Conservation (phyloP, 768 basidiomycete species). For the Omphalotus guepiniiformis region DNA sequence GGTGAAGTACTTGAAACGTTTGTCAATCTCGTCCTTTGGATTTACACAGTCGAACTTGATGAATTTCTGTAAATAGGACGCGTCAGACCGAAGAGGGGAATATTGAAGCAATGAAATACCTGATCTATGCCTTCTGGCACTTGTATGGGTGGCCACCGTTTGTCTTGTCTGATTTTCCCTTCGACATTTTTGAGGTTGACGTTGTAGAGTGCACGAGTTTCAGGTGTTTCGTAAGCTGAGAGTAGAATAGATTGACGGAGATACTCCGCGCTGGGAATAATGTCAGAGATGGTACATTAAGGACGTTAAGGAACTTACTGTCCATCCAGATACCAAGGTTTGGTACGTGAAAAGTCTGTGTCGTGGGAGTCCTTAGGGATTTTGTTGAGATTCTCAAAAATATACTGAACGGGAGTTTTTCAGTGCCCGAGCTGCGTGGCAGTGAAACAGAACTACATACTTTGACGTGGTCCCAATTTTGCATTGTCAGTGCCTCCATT, state of each 20-base stretch:
- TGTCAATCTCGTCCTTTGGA: constrained; percentile 78
- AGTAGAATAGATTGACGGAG: constrained; percentile 88
- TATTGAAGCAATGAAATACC: constrained; percentile 34
- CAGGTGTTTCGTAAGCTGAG: constrained; percentile 86
- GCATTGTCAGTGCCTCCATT: constrained; percentile 91
- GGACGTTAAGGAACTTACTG: constrained; percentile 51
- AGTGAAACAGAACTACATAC: constrained; percentile 31
- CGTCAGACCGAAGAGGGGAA: neutral
- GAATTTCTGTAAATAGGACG: constrained; percentile 48
- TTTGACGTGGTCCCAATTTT: constrained; percentile 99
- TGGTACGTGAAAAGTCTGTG: constrained; percentile 93
- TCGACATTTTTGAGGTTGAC: constrained; percentile 73
- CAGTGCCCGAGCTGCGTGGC: neutral
- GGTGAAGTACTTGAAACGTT: constrained; percentile 83
- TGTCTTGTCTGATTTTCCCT: constrained; percentile 74
- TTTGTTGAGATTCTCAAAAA: constrained; percentile 80
- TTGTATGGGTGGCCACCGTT: constrained; percentile 65
- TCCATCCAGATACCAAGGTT: constrained; percentile 96
- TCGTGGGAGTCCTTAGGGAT: constrained; percentile 92
- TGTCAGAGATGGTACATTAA: neutral
- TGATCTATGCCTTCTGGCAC: constrained; percentile 85
- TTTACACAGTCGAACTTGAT: constrained; percentile 67
- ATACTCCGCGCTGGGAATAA: constrained; percentile 59
- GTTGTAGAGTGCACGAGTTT: constrained; percentile 78
- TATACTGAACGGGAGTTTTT: constrained; percentile 49